Base-by-base conservation (phyloP, 306 rosid genomes). In the Neltuma alba region DNA sequence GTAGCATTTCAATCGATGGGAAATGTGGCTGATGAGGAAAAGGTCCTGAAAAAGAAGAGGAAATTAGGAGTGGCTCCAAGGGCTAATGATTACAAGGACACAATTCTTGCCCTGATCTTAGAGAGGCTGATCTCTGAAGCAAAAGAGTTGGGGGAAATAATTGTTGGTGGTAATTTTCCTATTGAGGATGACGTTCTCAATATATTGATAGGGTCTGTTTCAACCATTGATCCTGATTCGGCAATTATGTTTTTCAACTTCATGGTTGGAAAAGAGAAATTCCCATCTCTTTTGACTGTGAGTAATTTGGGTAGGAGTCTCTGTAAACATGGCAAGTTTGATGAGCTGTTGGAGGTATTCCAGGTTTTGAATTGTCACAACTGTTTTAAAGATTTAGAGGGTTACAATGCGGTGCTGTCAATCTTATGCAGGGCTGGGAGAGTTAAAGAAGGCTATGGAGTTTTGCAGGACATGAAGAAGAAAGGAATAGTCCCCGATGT, bases 61-160 rank as follows among this genome's bases (percentile, higher is more conserved):
- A 95, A 90, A 84, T 86, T 89, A 9, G 98, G 99, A 48, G 99
- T 91, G 69, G 94, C 99, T 69, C 98, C 97, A 0, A 90, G 99
- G 74, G 83, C 45, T 27, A 57, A 65, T 58, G 96, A 95, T 85
- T 91, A 93, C 47, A 86, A 81, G 75, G 94, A 84, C 79, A 83
- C 86, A 70, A 90, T 93, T 83, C 78, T 88, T 76, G 86, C 76
- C 20, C 80, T 95, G 80, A 77, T 93, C 47, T 88, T 77, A 0
- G 92, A 89, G 86, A 86, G 87, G 72, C 79, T 83, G 45, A 80
- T 89, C 27, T 27, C 33, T 21, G 96, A 90, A 83, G 98, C 91
- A 3, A 93, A 85, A 82, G 95, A 93, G 76, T 76, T 91, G 52
- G 98, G 94, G 18, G 91, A 90, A 83, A 88, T 93, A 69, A 87